Base-by-base conservation (phyloP, 2,329 filamentous ascomycete genomes). In the Ceratocystis huliohia region DNA sequence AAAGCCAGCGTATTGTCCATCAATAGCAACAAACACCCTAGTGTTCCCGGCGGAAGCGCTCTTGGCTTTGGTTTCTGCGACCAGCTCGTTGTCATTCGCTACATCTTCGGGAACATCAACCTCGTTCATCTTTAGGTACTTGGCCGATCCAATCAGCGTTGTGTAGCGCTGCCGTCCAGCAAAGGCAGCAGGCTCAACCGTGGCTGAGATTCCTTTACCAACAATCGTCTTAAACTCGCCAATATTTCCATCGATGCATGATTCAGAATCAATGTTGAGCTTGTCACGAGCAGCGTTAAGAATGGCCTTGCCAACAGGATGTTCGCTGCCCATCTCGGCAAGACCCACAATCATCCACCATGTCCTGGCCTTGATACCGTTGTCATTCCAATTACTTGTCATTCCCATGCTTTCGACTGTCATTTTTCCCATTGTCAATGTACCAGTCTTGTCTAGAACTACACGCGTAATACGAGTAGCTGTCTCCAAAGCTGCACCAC, bases 311-410 rank as follows among this genome's bases (percentile, higher is more conserved):
- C 92, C 94, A 66, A 97, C 89, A 0, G 94, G 94, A 73, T 99
- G 94, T 76, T 99, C 94, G 72, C 91, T 96, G 70, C 90, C 89
- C 83, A 91, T 91, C 77, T 99, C 94, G 0, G 93, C 88, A n/a
- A 97, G 85, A 57, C 92, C 94, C 66, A 99, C 85, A 68, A 96
- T 82, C n/a, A 89, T 85, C 94, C 94, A 99, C 93, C 93, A 99
- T 2, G 96, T 80, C 44, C 85, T 85, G 68, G 83, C 84, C 66
- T 84, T 84, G 80, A 83, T 84, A 41, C 88, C 83, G 66, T 81
- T 86, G 28, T 81, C 81, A 56, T 82, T 80, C 93, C 93, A 97
- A 1, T 80, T 75, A 6, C 84, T 77, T 41, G 83, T 83, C 45
- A 93, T 80, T 63, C 84, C 85, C 25, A 83, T 80, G 67, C 86